Percentiles rank a stretch among this genome's conserved stretches.
phyloP scores from a whole-genome alignment of 805 yeast species.

The Kodamaea kaohsiungensis region DNA sequence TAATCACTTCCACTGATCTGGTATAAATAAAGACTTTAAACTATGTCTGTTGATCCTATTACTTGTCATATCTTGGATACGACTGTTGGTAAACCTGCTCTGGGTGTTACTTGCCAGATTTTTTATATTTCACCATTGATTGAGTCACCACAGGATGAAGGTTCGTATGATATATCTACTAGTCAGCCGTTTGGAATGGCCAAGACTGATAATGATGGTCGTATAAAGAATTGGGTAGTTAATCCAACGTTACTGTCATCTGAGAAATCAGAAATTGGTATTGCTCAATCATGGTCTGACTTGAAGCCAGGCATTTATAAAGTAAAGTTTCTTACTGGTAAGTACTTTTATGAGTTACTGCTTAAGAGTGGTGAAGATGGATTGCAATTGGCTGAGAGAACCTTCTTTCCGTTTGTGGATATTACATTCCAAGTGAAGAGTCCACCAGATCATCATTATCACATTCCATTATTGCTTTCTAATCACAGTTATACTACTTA shows the following conservation, averaged over 20 bases:
- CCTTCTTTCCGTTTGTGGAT: constrained; percentile 88
- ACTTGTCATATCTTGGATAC: constrained; percentile 93
- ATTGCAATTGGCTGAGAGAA: constrained; percentile 30
- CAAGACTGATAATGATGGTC: constrained; percentile 77
- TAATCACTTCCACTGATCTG: too few relatives aligned
- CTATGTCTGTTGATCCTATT: constrained; percentile 48
- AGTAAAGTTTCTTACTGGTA: constrained; percentile 74
- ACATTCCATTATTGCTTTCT: constrained; percentile 81
- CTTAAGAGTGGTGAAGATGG: constrained; percentile 14
- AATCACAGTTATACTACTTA: constrained; percentile 90
- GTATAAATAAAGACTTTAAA: too few relatives aligned
- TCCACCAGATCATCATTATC: constrained; percentile 81
- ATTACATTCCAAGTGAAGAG: constrained; percentile 66
- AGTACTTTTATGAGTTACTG: constrained; percentile 49
- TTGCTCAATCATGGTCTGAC: constrained; percentile 42
- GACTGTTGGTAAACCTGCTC: constrained; percentile 79
- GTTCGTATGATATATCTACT: constrained; percentile 24
- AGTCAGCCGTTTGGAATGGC: constrained; percentile 61
- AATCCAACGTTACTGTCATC: constrained; percentile 32
- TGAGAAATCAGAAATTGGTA: constrained; percentile 27
- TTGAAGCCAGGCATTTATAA: constrained; percentile 67
- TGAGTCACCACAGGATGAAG: constrained; percentile 23
- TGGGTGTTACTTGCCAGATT: constrained; percentile 67
- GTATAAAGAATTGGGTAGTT: constrained; percentile 68
- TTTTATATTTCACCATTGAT: constrained; percentile 36